Percentiles rank a stretch among this genome's conserved stretches.
These are phyloP conservation scores for Polygonum maritimum DNA, from an alignment of 148 eudicot genomes.

Conservation along the genomic window DNA sequence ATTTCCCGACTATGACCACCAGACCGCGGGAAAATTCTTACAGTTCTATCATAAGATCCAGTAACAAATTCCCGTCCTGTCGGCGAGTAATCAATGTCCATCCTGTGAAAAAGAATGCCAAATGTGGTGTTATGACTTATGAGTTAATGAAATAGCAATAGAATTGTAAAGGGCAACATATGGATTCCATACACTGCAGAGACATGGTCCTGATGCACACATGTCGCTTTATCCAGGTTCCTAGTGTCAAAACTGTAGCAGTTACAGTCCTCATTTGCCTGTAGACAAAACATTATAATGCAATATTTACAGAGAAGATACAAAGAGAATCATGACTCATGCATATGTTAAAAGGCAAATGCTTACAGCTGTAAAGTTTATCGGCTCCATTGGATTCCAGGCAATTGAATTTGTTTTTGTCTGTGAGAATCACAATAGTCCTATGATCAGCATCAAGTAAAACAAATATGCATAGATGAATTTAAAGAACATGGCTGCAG, in stretches of 20 bases:
- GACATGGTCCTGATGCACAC: constrained; percentile 94
- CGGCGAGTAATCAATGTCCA: constrained; percentile 98
- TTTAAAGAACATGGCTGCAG: neutral
- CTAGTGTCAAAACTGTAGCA: constrained; percentile 92
- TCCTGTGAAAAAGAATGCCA: constrained; percentile 29
- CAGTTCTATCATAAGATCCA: constrained; percentile 95
- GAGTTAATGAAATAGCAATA: neutral
- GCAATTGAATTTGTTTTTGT: constrained; percentile 77
- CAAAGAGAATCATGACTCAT: neutral
- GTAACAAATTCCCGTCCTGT: constrained; percentile 99
- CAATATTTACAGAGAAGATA: neutral
- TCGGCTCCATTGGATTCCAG: constrained; percentile 98
- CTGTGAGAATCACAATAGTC: constrained; percentile 33
- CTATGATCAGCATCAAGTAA: neutral
- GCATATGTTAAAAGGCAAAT: constrained; percentile 19
- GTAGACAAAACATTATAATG: constrained; percentile 14
- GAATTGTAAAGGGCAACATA: neutral
- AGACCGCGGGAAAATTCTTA: constrained; percentile 75
- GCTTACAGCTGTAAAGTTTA: constrained; percentile 96
- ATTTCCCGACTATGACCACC: constrained; percentile 96
- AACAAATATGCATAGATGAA: neutral
- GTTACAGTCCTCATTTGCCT: constrained; percentile 96
- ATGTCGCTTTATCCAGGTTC: constrained; percentile 74
- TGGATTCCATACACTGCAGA: constrained; percentile 76
- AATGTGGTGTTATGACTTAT: neutral